Evolutionary conservation across 768 basidiomycete species (phyloP), one percentile per base, ranked within the genome.

Genomic region (Pisolithus marmoratus): DNA sequence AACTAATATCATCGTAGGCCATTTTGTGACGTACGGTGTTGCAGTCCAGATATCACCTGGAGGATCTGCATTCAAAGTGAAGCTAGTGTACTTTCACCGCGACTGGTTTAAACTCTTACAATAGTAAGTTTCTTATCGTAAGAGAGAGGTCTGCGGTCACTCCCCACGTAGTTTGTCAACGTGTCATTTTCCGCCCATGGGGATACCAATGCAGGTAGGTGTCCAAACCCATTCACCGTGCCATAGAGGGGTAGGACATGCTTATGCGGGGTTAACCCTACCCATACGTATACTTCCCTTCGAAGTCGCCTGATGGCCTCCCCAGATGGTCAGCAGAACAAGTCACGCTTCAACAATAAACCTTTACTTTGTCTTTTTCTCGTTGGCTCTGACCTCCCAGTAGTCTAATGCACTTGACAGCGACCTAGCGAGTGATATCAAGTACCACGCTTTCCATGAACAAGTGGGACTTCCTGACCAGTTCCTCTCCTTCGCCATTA

Each of bases 21-120:
- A 20, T 19, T 31, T 29, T 8, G 11, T 60, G n/a, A 45, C 72
- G 56, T 37, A 75, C 75, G 52, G 54, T 76, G 74, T 12, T 60
- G 46, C 8, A 76, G 57, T 46, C 73, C 76, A 42, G 70, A 65
- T 5, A 70, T 71, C 2, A 74, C 61, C 52, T 75, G 71, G 17
- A 26, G 24, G 29, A 45, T 45, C 43, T 45, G 22, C 26, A 27
- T n/a, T 45, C 11, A 14, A 42, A 11, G 23, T 20, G 9, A 22
- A 23, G 22, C 12, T 14, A 23, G n/a, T 42, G 11, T 14, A 42
- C 41, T 42, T 11, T 11, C 12, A 11, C 5, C 6, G 23, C 14
- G 9, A 8, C 23, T 27, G 24, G n/a, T 29, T 26, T 24, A 27
- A 15, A 17, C 24, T 15, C 43, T 45, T 8, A 45, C 43, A 19